Conservation (phyloP, 805 yeast species). For the Starmerella lactis-condensi region DNA sequence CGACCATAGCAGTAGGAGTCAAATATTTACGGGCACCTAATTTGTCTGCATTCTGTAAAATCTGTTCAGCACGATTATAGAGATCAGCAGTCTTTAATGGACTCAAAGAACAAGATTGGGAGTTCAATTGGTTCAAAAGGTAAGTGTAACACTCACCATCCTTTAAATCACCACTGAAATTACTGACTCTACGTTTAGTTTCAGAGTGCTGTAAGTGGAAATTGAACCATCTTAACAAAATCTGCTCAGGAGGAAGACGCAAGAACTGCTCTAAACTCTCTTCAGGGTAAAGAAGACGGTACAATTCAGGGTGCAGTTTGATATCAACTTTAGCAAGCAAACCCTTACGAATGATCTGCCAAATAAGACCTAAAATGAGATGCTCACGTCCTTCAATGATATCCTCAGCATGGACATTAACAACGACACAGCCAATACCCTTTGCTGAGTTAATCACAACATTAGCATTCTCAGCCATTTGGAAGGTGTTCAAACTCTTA, state of each 20-base stretch:
- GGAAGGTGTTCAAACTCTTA: constrained; percentile 74
- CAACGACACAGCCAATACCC: constrained; percentile 96
- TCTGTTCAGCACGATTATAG: constrained; percentile 68
- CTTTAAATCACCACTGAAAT: constrained; percentile 70
- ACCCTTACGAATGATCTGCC: constrained; percentile 98
- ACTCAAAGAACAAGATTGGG: constrained; percentile 58
- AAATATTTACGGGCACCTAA: constrained; percentile 84
- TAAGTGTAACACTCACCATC: constrained; percentile 94
- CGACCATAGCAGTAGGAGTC: constrained; percentile 80
- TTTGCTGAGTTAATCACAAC: constrained; percentile 96
- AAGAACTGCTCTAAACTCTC: constrained; percentile 93
- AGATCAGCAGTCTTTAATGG: constrained; percentile 69
- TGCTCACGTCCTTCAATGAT: constrained; percentile 94
- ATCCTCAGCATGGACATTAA: constrained; percentile 93
- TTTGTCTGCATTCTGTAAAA: constrained; percentile 72
- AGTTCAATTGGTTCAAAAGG: constrained; percentile 70
- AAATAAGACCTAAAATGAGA: constrained; percentile 79
- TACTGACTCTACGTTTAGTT: constrained; percentile 67
- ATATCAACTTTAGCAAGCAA: constrained; percentile 86
- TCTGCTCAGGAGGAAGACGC: constrained; percentile 94
- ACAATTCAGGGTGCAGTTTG: constrained; percentile 87
- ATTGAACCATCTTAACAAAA: constrained; percentile 91
- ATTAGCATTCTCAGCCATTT: constrained; percentile 91
- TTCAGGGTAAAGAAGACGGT: constrained; percentile 84
- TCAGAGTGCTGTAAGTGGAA: constrained; percentile 86